A percentile compares a stretch with the other conserved stretches of the same genome.
Conservation (phyloP, 805 yeast species). For the Yamadazyma olivae region DNA sequence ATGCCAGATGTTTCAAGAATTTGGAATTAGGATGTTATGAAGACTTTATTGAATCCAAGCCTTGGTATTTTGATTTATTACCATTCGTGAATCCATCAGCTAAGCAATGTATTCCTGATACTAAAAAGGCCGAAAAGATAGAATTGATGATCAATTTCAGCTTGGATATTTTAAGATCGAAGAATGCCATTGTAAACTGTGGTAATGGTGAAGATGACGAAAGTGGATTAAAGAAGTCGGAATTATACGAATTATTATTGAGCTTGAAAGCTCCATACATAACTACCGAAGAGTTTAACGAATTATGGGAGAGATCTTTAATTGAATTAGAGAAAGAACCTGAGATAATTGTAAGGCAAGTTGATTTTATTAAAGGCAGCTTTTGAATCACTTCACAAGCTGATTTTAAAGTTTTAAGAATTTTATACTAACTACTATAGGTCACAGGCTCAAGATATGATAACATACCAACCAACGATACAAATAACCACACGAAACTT, state of each 20-base stretch:
- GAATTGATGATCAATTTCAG: constrained; percentile 65
- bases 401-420: background rate
- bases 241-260: constrained; percentile 51
- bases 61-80: constrained; percentile 54
- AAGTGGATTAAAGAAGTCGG: constrained; percentile 50
- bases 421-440: constrained; percentile 26
- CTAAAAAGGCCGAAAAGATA: constrained; percentile 63
- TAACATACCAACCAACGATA: constrained; percentile 16
- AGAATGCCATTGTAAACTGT: constrained; percentile 64
- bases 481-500: constrained; percentile 19
- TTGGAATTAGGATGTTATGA: constrained; percentile 66
- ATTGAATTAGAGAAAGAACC: constrained; percentile 62
- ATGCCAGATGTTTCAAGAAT: constrained; percentile 68
- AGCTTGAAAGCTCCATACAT: constrained; percentile 45
- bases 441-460: constrained; percentile 14
- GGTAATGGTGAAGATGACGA: constrained; percentile 45
- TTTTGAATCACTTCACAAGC: too few relatives aligned
- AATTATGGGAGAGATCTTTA: constrained; percentile 67
- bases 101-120: constrained; percentile 69
- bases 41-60: constrained; percentile 52
- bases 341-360: constrained; percentile 78
- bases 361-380: too few relatives aligned
- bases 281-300: constrained; percentile 65
- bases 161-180: constrained; percentile 59
- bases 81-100: constrained; percentile 53